Base-by-base conservation (phyloP, 805 yeast species). In the Ogataea salicorniae region DNA sequence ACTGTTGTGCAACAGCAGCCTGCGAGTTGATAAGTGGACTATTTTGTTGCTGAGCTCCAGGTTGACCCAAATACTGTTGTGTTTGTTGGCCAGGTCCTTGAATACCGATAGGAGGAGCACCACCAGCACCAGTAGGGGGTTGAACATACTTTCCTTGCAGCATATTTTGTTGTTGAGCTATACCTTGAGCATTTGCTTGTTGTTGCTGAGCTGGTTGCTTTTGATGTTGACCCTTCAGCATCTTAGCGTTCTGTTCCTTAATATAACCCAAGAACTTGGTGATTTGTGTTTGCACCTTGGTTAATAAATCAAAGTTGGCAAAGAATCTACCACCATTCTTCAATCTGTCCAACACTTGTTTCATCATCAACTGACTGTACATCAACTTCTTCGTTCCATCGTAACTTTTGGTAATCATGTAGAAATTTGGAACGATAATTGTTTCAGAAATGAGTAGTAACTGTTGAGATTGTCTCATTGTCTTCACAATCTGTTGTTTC, bases 281-380 rank as follows among this genome's bases (percentile, higher is more conserved):
- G 47, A 87, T 81, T 57, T 89, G 95, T 41, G 73, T 69, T 51
- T 83, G 80, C 47, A 89, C 75, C 64, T 82, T 84, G 39, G 80
- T 87, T 45, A 87, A 70, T 37, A 87, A 72, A 41, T 81, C 87
- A 15, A 85, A 84, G n/a, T 80, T 79, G 1, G 91, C 91, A 52
- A 82, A 77, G 59, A 76, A 88, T 52, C 79, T 73, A 13, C 66
- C 64, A 5, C 57, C 53, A 34, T 53, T 54, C 48, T 81, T 77
- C 54, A 88, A 71, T 41, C 78, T 81, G 44, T 87, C 94, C 55
- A 83, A 68, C 50, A 88, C 85, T 60, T 83, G 85, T 58, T 81
- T 83, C 39, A 87, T 81, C 83, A 88, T 83, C 50, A 81, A 76
- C 65, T 88, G 83, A 74, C 87, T 79, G 61, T 86, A 91, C 50